These are phyloP conservation scores for Kentomonas sorsogonicus DNA, from an alignment of 208 protist species.

Conservation along the genomic window DNA sequence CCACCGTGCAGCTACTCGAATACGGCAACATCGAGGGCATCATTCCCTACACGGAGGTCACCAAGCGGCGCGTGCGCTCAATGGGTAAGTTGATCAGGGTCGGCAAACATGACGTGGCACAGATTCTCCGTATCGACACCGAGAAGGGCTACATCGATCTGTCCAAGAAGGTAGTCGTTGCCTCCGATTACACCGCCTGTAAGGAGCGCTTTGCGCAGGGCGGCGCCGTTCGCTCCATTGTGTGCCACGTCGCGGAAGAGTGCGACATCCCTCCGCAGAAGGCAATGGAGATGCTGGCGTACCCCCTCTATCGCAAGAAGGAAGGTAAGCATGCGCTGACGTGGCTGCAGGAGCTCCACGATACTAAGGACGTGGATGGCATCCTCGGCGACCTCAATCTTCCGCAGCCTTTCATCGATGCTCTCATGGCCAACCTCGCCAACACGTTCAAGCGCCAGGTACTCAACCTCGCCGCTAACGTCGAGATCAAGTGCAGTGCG, in stretches of 20 bases:
- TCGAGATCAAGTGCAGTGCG: constrained; percentile 97
- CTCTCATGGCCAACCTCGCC: constrained; percentile 81
- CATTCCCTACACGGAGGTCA: constrained; percentile 98
- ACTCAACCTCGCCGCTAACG: constrained; percentile 92
- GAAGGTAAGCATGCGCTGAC: constrained; percentile 71
- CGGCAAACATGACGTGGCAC: constrained; percentile 92
- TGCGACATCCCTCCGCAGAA: constrained; percentile 55
- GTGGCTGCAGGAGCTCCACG: constrained; percentile 75
- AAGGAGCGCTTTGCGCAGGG: constrained; percentile 95
- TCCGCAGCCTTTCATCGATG: constrained; percentile 43
- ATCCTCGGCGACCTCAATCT: constrained; percentile 73
- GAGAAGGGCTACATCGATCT: constrained; percentile 99
- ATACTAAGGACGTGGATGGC: constrained; percentile 52
- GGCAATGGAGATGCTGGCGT: constrained; percentile 93
- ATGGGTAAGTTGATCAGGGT: constrained; percentile 99
- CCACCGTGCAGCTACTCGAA: constrained; percentile 94
- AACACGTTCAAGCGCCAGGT: constrained; percentile 70
- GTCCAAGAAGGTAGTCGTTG: constrained; percentile 95
- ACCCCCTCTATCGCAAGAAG: constrained; percentile 92
- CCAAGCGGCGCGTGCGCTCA: constrained; percentile 95
- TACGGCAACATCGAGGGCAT: constrained; percentile 99
- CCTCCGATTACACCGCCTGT: constrained; percentile 92
- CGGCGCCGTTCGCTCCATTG: constrained; percentile 95
- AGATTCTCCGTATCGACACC: constrained; percentile 98
- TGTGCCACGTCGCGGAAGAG: constrained; percentile 93